These are phyloP conservation scores for Coccomyxa subellipsoidea DNA, from an alignment of 163 green algal genomes.

Conservation along the genomic window DNA sequence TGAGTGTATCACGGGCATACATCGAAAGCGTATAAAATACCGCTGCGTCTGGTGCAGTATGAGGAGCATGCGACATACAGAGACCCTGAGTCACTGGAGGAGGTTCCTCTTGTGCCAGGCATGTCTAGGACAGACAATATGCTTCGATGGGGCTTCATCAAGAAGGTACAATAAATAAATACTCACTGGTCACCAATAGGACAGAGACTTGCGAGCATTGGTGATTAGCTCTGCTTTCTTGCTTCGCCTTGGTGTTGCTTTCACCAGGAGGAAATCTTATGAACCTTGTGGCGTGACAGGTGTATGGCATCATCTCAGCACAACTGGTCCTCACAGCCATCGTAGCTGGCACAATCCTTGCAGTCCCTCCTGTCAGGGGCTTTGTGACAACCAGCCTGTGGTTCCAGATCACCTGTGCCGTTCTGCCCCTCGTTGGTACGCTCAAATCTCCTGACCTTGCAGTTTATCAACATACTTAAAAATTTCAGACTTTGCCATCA, in stretches of 20 bases:
- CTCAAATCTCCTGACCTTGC: background rate
- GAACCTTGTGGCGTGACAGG: conserved; percentile 24
- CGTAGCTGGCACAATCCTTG: conserved; percentile 7
- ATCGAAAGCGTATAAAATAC: too few species aligned
- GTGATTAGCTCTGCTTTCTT: background rate
- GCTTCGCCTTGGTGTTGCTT: background rate
- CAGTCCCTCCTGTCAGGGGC: conserved; percentile 10
- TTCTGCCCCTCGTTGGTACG: conserved; percentile 32
- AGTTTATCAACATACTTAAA: too few species aligned
- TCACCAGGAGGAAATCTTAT: background rate
- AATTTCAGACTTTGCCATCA: too few species aligned
- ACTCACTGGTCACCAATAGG: too few species aligned
- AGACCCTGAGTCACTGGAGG: conserved; percentile 31
- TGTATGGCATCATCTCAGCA: conserved; percentile 55
- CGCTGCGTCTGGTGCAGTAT: background rate
- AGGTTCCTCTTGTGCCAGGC: conserved; percentile 37
- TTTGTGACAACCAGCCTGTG: conserved; percentile 33
- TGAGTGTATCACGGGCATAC: too few species aligned
- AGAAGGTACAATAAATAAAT: conserved; percentile 32
- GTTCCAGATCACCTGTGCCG: conserved; percentile 31
- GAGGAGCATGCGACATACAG: conserved; percentile 10
- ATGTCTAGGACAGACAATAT: conserved; percentile 41
- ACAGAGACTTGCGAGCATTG: too few species aligned
- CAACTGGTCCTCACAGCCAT: conserved; percentile 50
- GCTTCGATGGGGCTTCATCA: conserved; percentile 56